phyloP scores from a whole-genome alignment of 2,329 filamentous ascomycete species.

The Colletotrichum sp. region DNA sequence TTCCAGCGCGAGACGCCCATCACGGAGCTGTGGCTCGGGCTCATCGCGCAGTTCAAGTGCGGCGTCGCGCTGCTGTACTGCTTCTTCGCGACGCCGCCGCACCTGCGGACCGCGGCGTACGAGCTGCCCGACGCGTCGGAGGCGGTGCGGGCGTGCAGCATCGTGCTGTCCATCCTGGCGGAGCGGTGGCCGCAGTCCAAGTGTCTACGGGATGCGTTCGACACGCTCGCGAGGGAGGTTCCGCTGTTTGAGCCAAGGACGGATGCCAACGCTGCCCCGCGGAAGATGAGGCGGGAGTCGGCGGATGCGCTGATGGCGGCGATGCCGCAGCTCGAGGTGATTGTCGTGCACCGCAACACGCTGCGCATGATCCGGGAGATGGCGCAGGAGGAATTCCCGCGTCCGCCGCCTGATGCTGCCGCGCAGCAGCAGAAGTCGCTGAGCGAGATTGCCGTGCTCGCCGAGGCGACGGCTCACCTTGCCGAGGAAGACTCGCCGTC shows the following conservation, averaged over 20 bases:
- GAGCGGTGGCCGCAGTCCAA: slow-evolving; percentile 39
- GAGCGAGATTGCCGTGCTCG: background rate
- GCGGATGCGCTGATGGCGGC: background rate
- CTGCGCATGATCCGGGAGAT: background rate
- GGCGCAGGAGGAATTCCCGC: background rate
- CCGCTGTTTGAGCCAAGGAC: background rate
- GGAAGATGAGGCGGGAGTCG: background rate
- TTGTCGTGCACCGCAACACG: background rate
- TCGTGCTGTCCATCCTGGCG: slow-evolving; percentile 37
- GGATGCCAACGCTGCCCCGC: background rate
- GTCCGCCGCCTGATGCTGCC: background rate
- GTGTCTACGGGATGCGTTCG: slow-evolving; percentile 37
- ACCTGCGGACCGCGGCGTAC: slow-evolving; percentile 31
- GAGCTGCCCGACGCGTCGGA: slow-evolving; percentile 32
- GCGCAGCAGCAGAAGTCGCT: background rate
- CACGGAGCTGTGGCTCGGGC: slow-evolving; percentile 29
- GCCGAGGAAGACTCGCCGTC: background rate
- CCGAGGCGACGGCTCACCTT: background rate
- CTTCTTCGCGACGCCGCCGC: slow-evolving; percentile 36
- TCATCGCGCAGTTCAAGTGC: slow-evolving; percentile 35
- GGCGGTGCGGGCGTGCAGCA: slow-evolving; percentile 38
- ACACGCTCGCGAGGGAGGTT: slow-evolving; percentile 32
- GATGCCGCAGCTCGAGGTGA: background rate
- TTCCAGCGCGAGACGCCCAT: slow-evolving; percentile 31
- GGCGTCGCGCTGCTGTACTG: slow-evolving; percentile 39